phyloP scores from a whole-genome alignment of 139 green algal species.

The Chlamydomonas sp. region DNA sequence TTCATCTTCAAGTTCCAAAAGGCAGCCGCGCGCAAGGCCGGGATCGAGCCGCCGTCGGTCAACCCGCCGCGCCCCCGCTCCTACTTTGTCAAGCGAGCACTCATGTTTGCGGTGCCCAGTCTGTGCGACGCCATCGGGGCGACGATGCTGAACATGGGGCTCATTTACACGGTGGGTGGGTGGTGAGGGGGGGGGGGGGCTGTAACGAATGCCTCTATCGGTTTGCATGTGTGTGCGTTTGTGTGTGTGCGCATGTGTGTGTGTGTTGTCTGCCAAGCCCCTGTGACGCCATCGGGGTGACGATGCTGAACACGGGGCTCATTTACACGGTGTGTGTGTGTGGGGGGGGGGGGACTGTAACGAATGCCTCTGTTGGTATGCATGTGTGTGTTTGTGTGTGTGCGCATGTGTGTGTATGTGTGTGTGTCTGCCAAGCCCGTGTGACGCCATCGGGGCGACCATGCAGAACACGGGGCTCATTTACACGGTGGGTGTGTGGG shows the following conservation, averaged over 20 bases:
- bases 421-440: slow-evolving; percentile 69
- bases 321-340: slow-evolving; percentile 63
- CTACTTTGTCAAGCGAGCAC: slow-evolving; percentile 30
- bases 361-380: too few relatives aligned
- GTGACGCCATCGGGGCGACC: slow-evolving; percentile 68
- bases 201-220: too few relatives aligned
- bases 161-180: slow-evolving; percentile 68
- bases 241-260: not conserved
- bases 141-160: slow-evolving; percentile 76
- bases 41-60: slow-evolving; percentile 9
- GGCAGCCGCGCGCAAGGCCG: not conserved
- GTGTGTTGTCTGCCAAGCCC: slow-evolving; percentile 63
- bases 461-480: slow-evolving; percentile 79
- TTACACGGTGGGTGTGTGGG: slow-evolving; percentile 57
- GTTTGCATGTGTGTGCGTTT: too few relatives aligned
- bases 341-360: not conserved
- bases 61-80: slow-evolving; percentile 10
- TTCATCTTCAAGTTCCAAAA: slow-evolving; percentile 27
- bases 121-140: slow-evolving; percentile 69
- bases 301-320: slow-evolving; percentile 77
- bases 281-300: slow-evolving; percentile 71
- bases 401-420: not conserved
- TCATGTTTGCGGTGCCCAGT: slow-evolving; percentile 63
- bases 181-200: not conserved
- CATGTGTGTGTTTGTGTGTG: not conserved